Evolutionary conservation across 2,329 filamentous ascomycete species (phyloP).

Genomic region (Metarhizium rileyi): DNA sequence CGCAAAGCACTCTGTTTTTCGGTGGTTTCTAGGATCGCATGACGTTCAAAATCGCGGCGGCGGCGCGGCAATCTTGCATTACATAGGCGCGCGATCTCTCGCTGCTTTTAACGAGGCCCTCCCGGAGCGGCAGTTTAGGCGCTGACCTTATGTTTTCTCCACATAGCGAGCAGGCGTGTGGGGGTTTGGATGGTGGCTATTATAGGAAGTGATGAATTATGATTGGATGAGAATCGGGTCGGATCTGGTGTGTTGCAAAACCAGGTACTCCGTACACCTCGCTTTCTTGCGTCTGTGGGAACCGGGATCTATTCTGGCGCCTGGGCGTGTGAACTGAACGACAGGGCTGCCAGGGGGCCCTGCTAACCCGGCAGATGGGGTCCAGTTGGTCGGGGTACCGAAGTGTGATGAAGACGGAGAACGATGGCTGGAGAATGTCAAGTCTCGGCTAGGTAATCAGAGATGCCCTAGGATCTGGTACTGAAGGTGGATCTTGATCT

Average conservation of each 20-base stretch:
- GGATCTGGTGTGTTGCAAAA: constrained; percentile 12
- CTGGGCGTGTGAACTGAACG: constrained; percentile 5
- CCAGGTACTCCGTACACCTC: constrained; percentile 38
- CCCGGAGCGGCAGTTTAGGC: constrained; percentile 16
- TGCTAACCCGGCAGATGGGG: not conserved
- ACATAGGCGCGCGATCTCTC: constrained; percentile 26
- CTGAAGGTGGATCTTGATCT: not conserved
- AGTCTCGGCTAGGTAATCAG: not conserved
- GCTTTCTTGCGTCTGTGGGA: constrained; percentile 19
- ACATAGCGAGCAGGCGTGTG: constrained; percentile 16
- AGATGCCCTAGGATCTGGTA: not conserved
- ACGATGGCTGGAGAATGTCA: not conserved
- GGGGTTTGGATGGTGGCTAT: constrained; percentile 24
- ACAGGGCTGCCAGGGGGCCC: constrained; percentile 14
- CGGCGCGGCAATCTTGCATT: constrained; percentile 24
- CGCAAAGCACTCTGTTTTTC: not conserved
- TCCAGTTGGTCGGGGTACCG: not conserved
- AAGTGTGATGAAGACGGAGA: not conserved
- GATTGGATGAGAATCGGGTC: constrained; percentile 36
- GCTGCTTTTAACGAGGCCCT: constrained; percentile 27
- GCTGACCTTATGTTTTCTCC: constrained; percentile 16
- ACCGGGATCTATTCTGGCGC: constrained; percentile 11
- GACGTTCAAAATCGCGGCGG: constrained; percentile 20
- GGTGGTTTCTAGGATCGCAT: constrained; percentile 5
- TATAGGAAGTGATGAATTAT: constrained; percentile 41